Evolutionary conservation across 768 basidiomycete genomes (phyloP), one percentile per base, ranked within the genome.

Genomic region (Postia placenta): DNA sequence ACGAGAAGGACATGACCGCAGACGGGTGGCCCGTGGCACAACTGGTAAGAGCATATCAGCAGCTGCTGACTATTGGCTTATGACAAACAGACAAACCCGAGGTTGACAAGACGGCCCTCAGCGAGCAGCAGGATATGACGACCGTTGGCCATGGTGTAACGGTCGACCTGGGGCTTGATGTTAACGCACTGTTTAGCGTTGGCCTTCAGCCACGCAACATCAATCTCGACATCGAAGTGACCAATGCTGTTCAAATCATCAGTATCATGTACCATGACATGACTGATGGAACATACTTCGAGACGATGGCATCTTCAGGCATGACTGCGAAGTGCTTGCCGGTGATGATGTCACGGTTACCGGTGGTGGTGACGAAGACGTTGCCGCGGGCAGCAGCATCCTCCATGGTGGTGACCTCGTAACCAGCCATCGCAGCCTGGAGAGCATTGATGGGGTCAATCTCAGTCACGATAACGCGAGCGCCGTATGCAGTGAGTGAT

Each of bases 391-490:
- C 76, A 39, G 95, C 96, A 56, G 91, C 92, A 30, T 96, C 93
- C 63, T 99, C 95, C 94, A 99, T 97, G 48, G 94, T 97, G 51
- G 86, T 87, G 51, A 99, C 95, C 70, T 99, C 95, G 68, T 93
- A 99, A 49, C 96, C 96, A 63, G 92, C 93, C 96, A 99, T 99
- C 48, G 94, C 95, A 59, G 96, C 96, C 69, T 99, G 96, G 51
- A 99, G 87, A 43, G 95, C 96, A 68, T 99, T 99, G 85, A 99
- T 99, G 56, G 96, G 96, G 72, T 99, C 96, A 66, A 99, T 96
- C 70, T 99, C 96, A 55, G 96, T 97, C 64, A 99, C 67, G 60
- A 99, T 60, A 37, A 98, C 95, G 62, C 96, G 94, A 56, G 93
- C 84, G 66, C 96, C 96, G 68, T 98, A 99, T n/a, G 92, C 89